Conservation (phyloP, 2,329 filamentous ascomycete species). For the Harringtonia aguacate region DNA sequence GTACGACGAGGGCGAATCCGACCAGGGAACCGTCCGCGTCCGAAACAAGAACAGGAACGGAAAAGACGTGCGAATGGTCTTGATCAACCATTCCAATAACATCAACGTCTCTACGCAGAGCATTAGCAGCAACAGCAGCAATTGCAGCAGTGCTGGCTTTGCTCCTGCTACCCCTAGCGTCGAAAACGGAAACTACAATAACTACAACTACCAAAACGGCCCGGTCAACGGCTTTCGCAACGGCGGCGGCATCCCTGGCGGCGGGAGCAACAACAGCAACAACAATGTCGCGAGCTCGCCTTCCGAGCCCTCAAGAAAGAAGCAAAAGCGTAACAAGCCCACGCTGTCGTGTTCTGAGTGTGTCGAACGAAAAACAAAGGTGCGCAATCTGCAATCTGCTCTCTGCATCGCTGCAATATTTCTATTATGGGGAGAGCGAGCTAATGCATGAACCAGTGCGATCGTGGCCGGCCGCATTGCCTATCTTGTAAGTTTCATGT, state of each 20-base stretch:
- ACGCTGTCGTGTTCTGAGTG: conserved; percentile 71
- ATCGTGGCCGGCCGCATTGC: conserved; percentile 60
- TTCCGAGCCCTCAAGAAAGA: conserved; percentile 44
- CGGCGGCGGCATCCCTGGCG: neutral
- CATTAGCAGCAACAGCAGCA: conserved; percentile 8
- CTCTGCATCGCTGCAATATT: neutral
- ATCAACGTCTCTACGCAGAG: conserved; percentile 5
- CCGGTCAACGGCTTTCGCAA: neutral
- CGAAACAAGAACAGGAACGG: conserved; percentile 7
- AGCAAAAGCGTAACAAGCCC: conserved; percentile 77
- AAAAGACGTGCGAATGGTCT: conserved; percentile 9
- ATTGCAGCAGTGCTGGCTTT: conserved; percentile 9
- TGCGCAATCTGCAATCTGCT: conserved; percentile 27
- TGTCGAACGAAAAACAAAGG: conserved; percentile 75
- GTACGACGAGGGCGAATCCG: conserved; percentile 2
- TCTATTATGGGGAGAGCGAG: neutral
- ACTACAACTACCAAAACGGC: conserved; percentile 1
- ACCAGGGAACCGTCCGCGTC: neutral
- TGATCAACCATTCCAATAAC: conserved; percentile 7
- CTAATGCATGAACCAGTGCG: conserved; percentile 44
- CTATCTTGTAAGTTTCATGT: conserved; percentile 45
- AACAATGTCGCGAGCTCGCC: conserved; percentile 14
- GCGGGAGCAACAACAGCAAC: no score
- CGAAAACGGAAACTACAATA: conserved; percentile 1
- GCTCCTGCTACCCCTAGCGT: conserved; percentile 6